Evolutionary conservation across 148 eudicot genomes (phyloP), one percentile per base, ranked within the genome.

Genomic region (Polygonum aviculare): DNA sequence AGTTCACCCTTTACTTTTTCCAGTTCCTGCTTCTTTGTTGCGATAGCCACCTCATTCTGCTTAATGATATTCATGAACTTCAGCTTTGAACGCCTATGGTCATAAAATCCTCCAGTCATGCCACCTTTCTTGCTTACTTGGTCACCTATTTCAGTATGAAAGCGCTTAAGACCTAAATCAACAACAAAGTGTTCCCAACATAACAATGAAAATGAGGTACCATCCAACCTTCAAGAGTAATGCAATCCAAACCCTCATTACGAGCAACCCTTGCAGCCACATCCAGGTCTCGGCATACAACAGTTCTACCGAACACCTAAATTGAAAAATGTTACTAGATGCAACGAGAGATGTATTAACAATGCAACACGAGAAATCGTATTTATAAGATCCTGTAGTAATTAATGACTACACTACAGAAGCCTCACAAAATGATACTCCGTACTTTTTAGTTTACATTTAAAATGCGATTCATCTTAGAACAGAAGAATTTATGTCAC

Each of bases 81-180:
- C 84, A 96, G 81, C 81, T 90, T 96, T 15, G 99, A 96, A 70
- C 99, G 93, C 82, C 93, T 87, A 76, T 83, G 26, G 81, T 96
- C 99, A 86, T 93, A 96, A 82, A 91, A 96, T 47, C 99, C 99
- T 67, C 99, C 99, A 0, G 98, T 96, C 99, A 96, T 96, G 41
- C 98, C 99, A 84, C 99, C 99, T 87, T 93, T 96, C 87, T 93
- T 96, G 92, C 94, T 93, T 50, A 96, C 99, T 89, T 96, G 99
- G 80, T 96, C 98, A 80, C 99, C 99, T 96, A 90, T 26, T 75
- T 71, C 73, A 75, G 75, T 50, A 76, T 22, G 50, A 79, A 76
- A 59, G 62, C 62, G 40, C 19, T 36, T 6, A 14, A 55, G 33
- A 79, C 81, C 69, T 47, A 74, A 77, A 57, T 47, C 19, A 18